These are phyloP conservation scores for Harringtonia aguacate DNA, from an alignment of 2,329 filamentous ascomycete genomes.

Conservation along the genomic window DNA sequence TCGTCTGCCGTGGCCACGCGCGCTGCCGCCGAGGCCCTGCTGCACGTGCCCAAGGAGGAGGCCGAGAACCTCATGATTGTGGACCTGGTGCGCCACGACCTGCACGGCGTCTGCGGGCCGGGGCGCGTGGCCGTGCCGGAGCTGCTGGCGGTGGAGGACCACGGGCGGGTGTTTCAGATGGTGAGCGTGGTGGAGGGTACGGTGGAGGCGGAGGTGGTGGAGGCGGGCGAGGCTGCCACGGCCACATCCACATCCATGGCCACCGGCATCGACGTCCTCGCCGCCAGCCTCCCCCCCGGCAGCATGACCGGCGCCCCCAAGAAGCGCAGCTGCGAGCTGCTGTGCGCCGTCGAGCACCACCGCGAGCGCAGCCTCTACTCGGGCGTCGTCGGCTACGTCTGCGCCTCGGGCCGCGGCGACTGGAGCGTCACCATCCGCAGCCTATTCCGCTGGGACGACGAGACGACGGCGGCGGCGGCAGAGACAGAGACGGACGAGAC, in stretches of 20 bases:
- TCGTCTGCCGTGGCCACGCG: conserved; percentile 52
- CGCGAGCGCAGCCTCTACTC: conserved; percentile 68
- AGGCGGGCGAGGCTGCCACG: conserved; percentile 41
- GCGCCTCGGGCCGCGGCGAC: conserved; percentile 73
- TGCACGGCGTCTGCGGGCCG: conserved; percentile 73
- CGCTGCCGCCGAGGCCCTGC: conserved; percentile 59
- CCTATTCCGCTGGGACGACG: conserved; percentile 62
- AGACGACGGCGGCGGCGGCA: conserved; percentile 20
- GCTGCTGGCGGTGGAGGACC: conserved; percentile 80
- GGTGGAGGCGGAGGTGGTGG: too few species aligned
- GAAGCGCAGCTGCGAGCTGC: conserved; percentile 78
- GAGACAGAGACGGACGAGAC: too few species aligned
- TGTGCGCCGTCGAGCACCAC: conserved; percentile 55
- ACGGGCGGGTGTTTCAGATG: conserved; percentile 84
- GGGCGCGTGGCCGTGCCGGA: conserved; percentile 64
- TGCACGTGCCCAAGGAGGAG: conserved; percentile 77
- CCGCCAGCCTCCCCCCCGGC: conserved; percentile 71
- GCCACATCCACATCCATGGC: too few species aligned
- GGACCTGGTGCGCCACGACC: conserved; percentile 86
- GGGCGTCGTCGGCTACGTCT: conserved; percentile 82
- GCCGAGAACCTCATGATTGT: conserved; percentile 98
- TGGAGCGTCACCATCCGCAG: conserved; percentile 88
- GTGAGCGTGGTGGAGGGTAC: conserved; percentile 82
- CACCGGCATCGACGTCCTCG: conserved; percentile 65
- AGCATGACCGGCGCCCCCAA: conserved; percentile 97